Conservation (phyloP, 2,329 filamentous ascomycete genomes). For the Penicillium sp. region DNA sequence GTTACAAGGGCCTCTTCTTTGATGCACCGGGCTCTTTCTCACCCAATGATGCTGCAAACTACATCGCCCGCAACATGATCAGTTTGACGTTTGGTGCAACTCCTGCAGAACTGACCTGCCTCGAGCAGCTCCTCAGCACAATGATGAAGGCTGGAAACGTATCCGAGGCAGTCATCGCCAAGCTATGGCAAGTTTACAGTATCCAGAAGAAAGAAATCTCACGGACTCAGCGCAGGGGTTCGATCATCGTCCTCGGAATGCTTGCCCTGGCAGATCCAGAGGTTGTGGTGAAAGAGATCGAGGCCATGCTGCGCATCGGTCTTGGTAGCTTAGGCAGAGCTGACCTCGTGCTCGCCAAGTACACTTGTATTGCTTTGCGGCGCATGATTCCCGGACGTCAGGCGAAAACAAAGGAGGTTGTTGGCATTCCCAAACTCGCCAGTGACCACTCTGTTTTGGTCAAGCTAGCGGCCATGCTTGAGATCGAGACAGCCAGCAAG, state of each 20-base stretch:
- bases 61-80: constrained; percentile 96
- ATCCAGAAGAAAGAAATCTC: constrained; percentile 91
- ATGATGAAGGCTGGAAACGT: constrained; percentile 95
- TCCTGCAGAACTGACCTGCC: constrained; percentile 83
- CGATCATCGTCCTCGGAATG: constrained; percentile 96
- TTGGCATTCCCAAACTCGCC: constrained; percentile 61
- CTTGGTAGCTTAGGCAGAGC: constrained; percentile 69
- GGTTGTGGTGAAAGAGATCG: constrained; percentile 89
- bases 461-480: constrained; percentile 72
- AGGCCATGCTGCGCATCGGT: constrained; percentile 83
- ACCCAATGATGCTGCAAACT: constrained; percentile 84
- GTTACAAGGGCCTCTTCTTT: constrained; percentile 91
- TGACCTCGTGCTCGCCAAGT: constrained; percentile 84
- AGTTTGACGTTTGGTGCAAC: constrained; percentile 93
- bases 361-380: constrained; percentile 84
- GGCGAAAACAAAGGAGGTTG: constrained; percentile 57
- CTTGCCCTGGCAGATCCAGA: constrained; percentile 83
- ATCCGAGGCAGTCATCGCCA: constrained; percentile 74
- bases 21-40: constrained; percentile 84
- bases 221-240: constrained; percentile 75
- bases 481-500: constrained; percentile 78
- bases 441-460: constrained; percentile 85
- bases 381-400: constrained; percentile 83
- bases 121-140: constrained; percentile 87
- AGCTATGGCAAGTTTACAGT: constrained; percentile 95